Conservation (phyloP, 2,329 filamentous ascomycete species). For the Trichoderma atrobrunneum region DNA sequence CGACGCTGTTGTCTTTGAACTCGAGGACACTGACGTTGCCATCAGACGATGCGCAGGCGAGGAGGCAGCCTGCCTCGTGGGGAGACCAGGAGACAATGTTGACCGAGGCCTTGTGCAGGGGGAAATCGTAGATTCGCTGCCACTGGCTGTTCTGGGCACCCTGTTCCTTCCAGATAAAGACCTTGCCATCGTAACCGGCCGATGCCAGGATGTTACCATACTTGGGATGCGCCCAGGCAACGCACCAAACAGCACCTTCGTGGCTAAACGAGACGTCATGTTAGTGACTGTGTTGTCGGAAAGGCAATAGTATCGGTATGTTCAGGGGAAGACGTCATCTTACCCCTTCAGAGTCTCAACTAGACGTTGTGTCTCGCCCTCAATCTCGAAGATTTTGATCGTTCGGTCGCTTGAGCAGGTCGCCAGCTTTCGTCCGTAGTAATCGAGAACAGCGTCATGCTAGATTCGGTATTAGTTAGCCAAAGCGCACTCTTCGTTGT, state of each 20-base stretch:
- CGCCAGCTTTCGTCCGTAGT: conserved; percentile 92
- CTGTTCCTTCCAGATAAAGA: conserved; percentile 97
- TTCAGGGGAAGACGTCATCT: background rate
- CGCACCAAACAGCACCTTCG: conserved; percentile 96
- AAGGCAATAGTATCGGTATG: background rate
- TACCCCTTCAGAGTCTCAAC: conserved; percentile 93
- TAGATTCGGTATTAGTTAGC: conserved; percentile 33
- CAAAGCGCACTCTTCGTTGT: conserved; percentile 16
- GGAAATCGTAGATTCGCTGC: conserved; percentile 90
- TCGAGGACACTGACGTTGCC: conserved; percentile 92
- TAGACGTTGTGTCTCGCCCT: conserved; percentile 85
- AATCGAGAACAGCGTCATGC: conserved; percentile 98
- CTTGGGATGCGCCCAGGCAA: conserved; percentile 97
- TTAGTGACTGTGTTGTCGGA: background rate
- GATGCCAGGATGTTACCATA: conserved; percentile 97
- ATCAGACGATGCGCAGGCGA: conserved; percentile 92
- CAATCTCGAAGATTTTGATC: conserved; percentile 98
- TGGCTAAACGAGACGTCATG: conserved; percentile 56
- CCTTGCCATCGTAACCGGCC: conserved; percentile 94
- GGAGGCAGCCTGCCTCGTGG: conserved; percentile 89
- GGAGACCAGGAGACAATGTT: conserved; percentile 98
- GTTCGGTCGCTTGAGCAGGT: conserved; percentile 98
- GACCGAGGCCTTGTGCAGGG: conserved; percentile 90
- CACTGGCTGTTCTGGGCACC: conserved; percentile 55
- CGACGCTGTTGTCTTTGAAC: conserved; percentile 94